These are phyloP conservation scores for Mrakia gelida DNA, from an alignment of 768 basidiomycete genomes.

Conservation along the genomic window DNA sequence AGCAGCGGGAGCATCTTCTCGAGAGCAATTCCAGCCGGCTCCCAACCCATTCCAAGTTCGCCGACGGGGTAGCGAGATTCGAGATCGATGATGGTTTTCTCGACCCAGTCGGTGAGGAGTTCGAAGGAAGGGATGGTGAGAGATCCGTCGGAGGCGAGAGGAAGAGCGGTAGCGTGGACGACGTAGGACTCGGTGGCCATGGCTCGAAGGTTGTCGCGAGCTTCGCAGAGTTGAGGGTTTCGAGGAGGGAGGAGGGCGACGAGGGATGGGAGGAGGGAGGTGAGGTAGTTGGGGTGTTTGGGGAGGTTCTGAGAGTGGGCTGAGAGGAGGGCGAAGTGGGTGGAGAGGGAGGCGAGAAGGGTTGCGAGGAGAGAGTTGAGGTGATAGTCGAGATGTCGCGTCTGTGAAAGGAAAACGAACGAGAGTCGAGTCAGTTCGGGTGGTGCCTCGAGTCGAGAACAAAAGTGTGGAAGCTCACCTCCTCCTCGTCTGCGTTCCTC, in stretches of 20 bases:
- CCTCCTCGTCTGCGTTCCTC: conserved; percentile 1
- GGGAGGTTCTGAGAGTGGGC: background rate
- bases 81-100: background rate
- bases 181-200: conserved; percentile 5
- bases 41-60: background rate
- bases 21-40: background rate
- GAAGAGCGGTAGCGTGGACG: background rate
- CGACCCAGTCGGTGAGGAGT: background rate
- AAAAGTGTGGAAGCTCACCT: background rate
- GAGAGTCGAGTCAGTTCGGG: background rate
- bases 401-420: background rate
- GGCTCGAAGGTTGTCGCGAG: background rate
- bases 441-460: background rate
- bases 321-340: background rate
- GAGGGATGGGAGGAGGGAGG: background rate
- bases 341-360: background rate
- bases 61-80: background rate
- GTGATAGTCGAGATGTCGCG: background rate
- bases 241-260: background rate
- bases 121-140: background rate
- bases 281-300: background rate
- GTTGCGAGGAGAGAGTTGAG: background rate
- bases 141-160: background rate
- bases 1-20: background rate
- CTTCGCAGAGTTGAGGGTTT: background rate